phyloP scores from a whole-genome alignment of 148 eudicot genomes.

The Rhododendron vialii region DNA sequence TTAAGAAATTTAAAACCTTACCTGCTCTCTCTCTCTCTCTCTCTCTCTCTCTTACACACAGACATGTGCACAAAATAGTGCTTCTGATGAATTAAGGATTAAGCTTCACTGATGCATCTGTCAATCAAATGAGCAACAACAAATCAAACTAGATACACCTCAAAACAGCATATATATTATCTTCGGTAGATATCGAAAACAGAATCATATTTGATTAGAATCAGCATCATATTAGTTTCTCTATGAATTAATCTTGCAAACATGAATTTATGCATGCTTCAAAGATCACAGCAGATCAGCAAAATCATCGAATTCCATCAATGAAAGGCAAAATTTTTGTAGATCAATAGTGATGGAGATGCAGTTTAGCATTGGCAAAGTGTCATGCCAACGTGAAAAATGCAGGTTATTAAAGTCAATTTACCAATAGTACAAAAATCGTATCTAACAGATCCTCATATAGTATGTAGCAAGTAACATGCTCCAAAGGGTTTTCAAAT shows the following conservation, averaged over 20 bases:
- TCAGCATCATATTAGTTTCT: background rate
- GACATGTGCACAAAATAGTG: background rate
- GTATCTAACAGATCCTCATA: background rate
- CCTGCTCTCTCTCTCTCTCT: slow-evolving; percentile 1
- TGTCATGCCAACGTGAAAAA: background rate
- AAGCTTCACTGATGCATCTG: background rate
- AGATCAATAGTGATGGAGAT: no score
- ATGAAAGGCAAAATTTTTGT: background rate
- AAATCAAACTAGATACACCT: background rate
- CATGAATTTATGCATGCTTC: background rate
- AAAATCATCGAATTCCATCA: background rate
- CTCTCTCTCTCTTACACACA: background rate
- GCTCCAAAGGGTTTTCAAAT: background rate
- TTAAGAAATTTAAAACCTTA: slow-evolving; percentile 2
- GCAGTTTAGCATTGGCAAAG: background rate
- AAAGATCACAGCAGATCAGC: background rate
- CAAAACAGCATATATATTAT: background rate
- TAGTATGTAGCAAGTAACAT: background rate
- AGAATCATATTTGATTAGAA: background rate
- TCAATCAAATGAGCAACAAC: background rate
- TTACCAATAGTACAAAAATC: background rate
- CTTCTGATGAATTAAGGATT: background rate
- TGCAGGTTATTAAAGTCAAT: background rate
- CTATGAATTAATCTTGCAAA: background rate
- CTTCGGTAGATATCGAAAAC: background rate